Evolutionary conservation across 257 asterid species (phyloP).

Genomic region (Fraxinus pennsylvanica): DNA sequence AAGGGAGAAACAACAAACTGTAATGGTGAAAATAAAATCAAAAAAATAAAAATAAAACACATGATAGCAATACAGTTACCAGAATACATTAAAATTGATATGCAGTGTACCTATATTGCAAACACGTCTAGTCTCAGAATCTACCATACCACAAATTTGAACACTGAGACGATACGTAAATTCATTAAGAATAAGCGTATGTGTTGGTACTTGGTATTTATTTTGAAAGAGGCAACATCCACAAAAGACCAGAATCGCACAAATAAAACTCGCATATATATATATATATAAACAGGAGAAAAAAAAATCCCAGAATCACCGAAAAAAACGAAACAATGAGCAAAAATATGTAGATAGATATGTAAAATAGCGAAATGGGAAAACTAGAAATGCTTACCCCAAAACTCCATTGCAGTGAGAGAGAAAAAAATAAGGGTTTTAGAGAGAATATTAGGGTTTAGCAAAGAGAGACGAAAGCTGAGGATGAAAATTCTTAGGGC

Average conservation of each 20-base stretch:
- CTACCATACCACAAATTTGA: not conserved
- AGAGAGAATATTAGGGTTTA: slow-evolving; percentile 32
- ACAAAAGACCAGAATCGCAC: not conserved
- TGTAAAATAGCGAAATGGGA: not conserved
- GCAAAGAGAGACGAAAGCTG: slow-evolving; percentile 1
- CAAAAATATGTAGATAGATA: not conserved
- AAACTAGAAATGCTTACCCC: slow-evolving; percentile 46
- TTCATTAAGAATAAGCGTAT: not conserved
- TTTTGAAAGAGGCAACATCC: not conserved
- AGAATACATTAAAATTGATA: not conserved
- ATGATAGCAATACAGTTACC: not conserved
- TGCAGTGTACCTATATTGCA: not conserved
- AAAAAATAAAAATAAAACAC: not conserved
- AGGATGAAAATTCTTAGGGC: not conserved
- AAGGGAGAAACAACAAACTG: not conserved
- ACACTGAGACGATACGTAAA: not conserved
- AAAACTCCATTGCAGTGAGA: slow-evolving; percentile 53
- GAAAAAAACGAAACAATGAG: not conserved
- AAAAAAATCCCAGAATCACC: not conserved
- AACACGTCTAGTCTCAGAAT: not conserved
- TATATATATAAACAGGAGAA: not conserved
- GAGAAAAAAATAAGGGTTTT: slow-evolving; percentile 23
- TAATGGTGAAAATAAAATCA: not conserved
- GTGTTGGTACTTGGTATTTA: not conserved
- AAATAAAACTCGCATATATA: not conserved